Percentiles rank a stretch among this genome's conserved stretches.
These are phyloP conservation scores for Durio zibethinus DNA, from an alignment of 345 rosid species.

Conservation along the genomic window DNA sequence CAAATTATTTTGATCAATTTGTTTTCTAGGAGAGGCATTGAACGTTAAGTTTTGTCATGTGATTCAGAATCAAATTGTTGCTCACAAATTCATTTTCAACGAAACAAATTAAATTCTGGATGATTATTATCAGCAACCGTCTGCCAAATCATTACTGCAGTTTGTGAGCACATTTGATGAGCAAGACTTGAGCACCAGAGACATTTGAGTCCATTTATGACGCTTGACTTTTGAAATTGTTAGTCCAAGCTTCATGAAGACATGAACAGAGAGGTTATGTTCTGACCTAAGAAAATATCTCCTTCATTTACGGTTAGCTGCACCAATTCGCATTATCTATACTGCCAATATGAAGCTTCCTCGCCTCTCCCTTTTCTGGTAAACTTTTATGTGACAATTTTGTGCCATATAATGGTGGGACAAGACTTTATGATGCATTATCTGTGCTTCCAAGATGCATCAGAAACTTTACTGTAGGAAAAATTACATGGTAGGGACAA, in stretches of 20 bases:
- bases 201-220: neutral
- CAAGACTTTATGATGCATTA: neutral
- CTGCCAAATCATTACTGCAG: constrained; percentile 4
- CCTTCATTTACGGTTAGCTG: neutral
- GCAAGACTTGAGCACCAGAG: neutral
- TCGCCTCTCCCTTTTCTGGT: no score
- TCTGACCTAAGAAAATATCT: neutral
- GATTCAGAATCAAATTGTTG: constrained; percentile 7
- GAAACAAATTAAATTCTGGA: neutral
- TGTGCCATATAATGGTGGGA: neutral
- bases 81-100: neutral
- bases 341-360: no score
- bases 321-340: no score
- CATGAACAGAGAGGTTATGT: neutral
- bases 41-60: neutral
- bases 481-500: neutral
- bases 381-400: no score
- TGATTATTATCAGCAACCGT: constrained; percentile 3
- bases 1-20: neutral
- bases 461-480: neutral
- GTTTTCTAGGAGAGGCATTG: neutral
- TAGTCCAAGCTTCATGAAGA: neutral
- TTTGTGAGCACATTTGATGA: neutral
- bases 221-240: neutral
- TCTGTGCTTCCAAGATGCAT: neutral